Base-by-base conservation (phyloP, 2,329 filamentous ascomycete genomes). In the Dactylellina parvicollis region DNA sequence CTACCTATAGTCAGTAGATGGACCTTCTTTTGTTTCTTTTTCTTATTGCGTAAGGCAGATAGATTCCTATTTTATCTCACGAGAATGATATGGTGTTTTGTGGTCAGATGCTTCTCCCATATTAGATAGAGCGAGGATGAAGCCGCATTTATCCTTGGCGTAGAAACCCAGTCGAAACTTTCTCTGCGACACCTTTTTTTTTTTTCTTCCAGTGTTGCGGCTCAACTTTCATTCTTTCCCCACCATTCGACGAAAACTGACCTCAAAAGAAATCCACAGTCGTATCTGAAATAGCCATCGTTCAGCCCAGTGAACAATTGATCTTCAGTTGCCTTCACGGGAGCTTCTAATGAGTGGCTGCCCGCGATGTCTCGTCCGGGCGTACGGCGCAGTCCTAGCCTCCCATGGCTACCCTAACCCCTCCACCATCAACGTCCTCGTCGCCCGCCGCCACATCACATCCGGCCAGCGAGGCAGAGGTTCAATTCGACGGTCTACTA, bases 81-180 rank as follows among this genome's bases (percentile, higher is more conserved):
- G 34, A 72, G 67, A 72, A 72, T 72, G 67, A 64, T 59, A 64
- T 54, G 46, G 7, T 32, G n/a, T n/a, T 47, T 46, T 59, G n/a
- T 20, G n/a, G 9, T 22, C 12, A 24, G 1, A 9, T 22, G 40
- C n/a, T 18, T 22, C 8, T 14, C 8, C 14, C 14, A 20, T 22
- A 28, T n/a, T n/a, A n/a, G n/a, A n/a, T n/a, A n/a, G n/a, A 5
- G 24, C 16, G 20, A 26, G 20, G 14, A 22, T 10, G 18, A 32
- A 46, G 64, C 54, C 47, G 26, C 64, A 69, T 55, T 42, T 8
- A 30, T 3, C 1, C 47, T 69, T 69, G 64, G 64, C 64, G 46
- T 9, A 16, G 46, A 62, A 20, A 26, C 28, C 32, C 3, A 36
- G 28, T 18, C 36, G 7, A 14, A 44, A 4, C 38, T 26, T 38